phyloP scores from a whole-genome alignment of 805 yeast genomes.

The Candida krabiensis region DNA sequence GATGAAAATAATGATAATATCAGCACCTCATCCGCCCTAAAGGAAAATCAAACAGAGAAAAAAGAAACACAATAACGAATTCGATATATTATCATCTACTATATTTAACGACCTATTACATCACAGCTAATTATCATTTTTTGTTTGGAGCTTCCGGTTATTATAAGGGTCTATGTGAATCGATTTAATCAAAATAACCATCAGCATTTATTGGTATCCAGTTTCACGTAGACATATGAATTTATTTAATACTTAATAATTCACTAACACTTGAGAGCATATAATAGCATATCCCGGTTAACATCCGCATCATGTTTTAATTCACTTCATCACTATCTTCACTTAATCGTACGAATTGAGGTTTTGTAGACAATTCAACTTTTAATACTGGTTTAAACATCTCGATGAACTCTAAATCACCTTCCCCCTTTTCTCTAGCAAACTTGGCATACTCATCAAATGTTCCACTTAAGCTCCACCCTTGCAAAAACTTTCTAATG shows the following conservation, averaged over 20 bases:
- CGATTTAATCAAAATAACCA: too few species aligned
- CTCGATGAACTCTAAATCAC: slow-evolving; percentile 88
- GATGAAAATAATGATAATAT: not conserved
- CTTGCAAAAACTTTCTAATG: slow-evolving; percentile 80
- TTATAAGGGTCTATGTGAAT: too few species aligned
- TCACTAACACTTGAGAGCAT: too few species aligned
- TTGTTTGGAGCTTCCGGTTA: too few species aligned
- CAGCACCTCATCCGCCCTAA: slow-evolving; percentile 3
- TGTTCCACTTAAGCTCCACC: slow-evolving; percentile 91
- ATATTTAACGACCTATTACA: too few species aligned
- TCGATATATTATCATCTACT: not conserved
- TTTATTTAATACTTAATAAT: too few species aligned
- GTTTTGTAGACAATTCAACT: slow-evolving; percentile 49
- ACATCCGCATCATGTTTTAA: too few species aligned
- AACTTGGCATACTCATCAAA: slow-evolving; percentile 92
- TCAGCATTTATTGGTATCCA: too few species aligned
- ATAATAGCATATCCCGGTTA: too few species aligned
- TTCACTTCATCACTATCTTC: too few species aligned
- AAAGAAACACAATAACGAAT: not conserved
- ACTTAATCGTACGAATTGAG: slow-evolving; percentile 57
- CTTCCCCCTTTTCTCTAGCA: slow-evolving; percentile 91
- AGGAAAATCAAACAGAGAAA: not conserved
- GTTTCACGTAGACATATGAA: too few species aligned
- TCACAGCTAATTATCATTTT: too few species aligned
- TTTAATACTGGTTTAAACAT: slow-evolving; percentile 64